Evolutionary conservation across 2,329 filamentous ascomycete species (phyloP), one percentile per base, ranked within the genome.

Genomic region (Sporothrix pallida): DNA sequence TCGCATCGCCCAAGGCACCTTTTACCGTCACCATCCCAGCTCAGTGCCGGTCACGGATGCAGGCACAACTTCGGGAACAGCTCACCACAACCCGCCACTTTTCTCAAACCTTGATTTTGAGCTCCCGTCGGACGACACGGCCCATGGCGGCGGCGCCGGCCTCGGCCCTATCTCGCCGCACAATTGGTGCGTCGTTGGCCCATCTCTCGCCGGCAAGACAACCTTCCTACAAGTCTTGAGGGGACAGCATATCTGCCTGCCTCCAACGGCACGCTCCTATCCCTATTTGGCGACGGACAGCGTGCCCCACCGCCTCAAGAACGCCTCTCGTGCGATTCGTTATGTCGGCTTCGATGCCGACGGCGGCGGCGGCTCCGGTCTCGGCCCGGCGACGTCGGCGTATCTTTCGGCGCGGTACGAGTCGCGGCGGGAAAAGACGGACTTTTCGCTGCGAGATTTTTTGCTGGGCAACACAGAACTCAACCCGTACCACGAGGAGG

Each of bases 341-440:
- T 95, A 97, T 84, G 94, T 98, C 10, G 95, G 96, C 0, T 98
- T 98, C 79, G 93, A 94, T 79, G 90, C 89, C 1, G 92, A 95
- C 77, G 83, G 86, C 68, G 83, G 88, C 26, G 83, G 88, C 26
- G 52, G 37, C 46, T 50, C 67, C 31, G 65, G 75, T 3, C 83
- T 88, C 6, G 86, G 87, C 1, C 84, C 84, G n/a, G 85, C 86
- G 6, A 86, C 87, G 0, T 92, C 92, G 23, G 91, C 94, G 4
- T 98, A 98, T 80, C 84, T 98, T 20, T 94, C 93, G 74, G 94
- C 94, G 17, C 87, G 96, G 54, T 99, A 98, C 81, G 96, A 99
- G 85, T 95, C 92, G 74, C 86, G 92, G 52, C 87, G 93, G 46
- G 95, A 98, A 82, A 91, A 90, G 72, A 97, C 93, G 0, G 96